Evolutionary conservation across 179 eudicot genomes (phyloP).

Genomic region (Beta lomatogona): DNA sequence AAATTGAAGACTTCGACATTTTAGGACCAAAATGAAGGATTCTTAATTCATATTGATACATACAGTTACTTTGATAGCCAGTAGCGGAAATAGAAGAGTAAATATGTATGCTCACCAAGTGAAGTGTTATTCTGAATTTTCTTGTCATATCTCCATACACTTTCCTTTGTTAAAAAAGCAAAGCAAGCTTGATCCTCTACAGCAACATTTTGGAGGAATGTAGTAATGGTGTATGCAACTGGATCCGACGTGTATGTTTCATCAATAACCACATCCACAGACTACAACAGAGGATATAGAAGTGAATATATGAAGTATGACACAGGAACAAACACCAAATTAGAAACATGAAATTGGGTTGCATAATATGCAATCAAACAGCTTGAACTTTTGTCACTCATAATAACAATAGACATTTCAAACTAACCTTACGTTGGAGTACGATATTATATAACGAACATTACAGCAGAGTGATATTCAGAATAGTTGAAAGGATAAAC

Average conservation of each 20-base stretch:
- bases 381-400: not conserved
- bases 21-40: too few species aligned
- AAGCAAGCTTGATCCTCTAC: conserved; percentile 75
- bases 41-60: too few species aligned
- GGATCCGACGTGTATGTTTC: conserved; percentile 72
- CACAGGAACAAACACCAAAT: too few species aligned
- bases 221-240: conserved; percentile 43
- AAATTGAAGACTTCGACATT: too few species aligned
- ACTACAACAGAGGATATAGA: conserved; percentile 35
- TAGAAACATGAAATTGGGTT: not conserved
- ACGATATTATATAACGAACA: too few species aligned
- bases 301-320: not conserved
- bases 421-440: too few species aligned
- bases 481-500: conserved; percentile 22
- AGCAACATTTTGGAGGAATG: conserved; percentile 64
- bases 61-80: not conserved
- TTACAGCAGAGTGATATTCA: too few species aligned
- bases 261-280: conserved; percentile 82
- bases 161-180: conserved; percentile 62
- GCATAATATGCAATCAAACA: not conserved
- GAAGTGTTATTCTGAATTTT: conserved; percentile 48
- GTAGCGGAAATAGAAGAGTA: not conserved
- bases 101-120: conserved; percentile 55
- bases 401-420: too few species aligned
- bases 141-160: conserved; percentile 94